Conservation (phyloP, 2,329 filamentous ascomycete species). For the Fusarium sacchari region DNA sequence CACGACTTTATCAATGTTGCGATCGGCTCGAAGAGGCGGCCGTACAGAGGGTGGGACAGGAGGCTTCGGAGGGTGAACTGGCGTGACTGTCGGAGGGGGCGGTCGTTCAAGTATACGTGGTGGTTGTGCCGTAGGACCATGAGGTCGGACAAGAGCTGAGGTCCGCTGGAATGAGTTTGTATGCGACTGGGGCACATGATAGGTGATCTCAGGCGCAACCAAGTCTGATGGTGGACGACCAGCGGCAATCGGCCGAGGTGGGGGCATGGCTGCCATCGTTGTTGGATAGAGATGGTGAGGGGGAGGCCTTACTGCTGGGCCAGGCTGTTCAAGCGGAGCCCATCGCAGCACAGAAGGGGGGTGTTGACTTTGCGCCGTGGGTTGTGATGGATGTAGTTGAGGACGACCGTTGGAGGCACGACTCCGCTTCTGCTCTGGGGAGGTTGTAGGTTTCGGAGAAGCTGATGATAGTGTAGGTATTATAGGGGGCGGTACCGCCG, state of each 20-base stretch:
- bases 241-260: slow-evolving; percentile 15
- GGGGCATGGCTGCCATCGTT: slow-evolving; percentile 40
- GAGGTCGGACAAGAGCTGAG: slow-evolving; percentile 49
- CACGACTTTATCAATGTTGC: slow-evolving; percentile 88
- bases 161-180: slow-evolving; percentile 35
- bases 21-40: slow-evolving; percentile 61
- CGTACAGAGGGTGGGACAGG: slow-evolving; percentile 42
- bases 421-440: slow-evolving; percentile 36
- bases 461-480: slow-evolving; percentile 27
- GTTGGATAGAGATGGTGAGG: not conserved
- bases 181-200: slow-evolving; percentile 51
- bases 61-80: slow-evolving; percentile 51
- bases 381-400: slow-evolving; percentile 14
- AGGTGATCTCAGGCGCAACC: slow-evolving; percentile 54
- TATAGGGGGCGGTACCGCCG: slow-evolving; percentile 24
- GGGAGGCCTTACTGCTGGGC: slow-evolving; percentile 22
- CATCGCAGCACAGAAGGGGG: slow-evolving; percentile 39
- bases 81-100: slow-evolving; percentile 45
- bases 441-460: not conserved
- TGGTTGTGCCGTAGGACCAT: slow-evolving; percentile 47
- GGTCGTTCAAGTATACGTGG: slow-evolving; percentile 46
- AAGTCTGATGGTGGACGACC: slow-evolving; percentile 48
- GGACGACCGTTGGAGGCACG: slow-evolving; percentile 23
- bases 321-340: slow-evolving; percentile 40
- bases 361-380: slow-evolving; percentile 12